Evolutionary conservation across 495 filamentous ascomycete genomes (phyloP), one percentile per base, ranked within the genome.

Genomic region (Tuber magnatum): DNA sequence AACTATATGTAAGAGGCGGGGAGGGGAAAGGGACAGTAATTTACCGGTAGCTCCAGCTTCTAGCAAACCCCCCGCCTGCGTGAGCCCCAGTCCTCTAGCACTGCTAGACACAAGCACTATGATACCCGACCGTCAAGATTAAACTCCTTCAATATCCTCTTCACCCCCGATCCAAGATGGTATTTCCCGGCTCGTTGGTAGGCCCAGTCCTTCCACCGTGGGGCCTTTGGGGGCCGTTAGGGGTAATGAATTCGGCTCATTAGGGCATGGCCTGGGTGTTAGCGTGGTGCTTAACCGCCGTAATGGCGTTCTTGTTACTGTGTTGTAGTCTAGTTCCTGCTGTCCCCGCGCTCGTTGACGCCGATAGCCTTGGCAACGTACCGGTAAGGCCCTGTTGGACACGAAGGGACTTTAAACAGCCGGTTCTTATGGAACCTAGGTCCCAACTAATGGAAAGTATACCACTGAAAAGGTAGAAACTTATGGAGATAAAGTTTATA

Each of bases 11-110:
- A 28, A 70, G 32, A 3, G 44, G 10, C 42, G 42, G 3, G 20
- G 35, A 18, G 41, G 41, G 32, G 65, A 35, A 28, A 75, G 40
- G 85, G 46, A 24, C 28, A 56, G 48, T 51, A n/a, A 51, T 7
- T 51, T 24, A 91, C 89, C 89, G 80, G 87, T 88, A 2, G 88
- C 90, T 16, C 91, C 90, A 22, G 91, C 89, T 79, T 92, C 90
- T 69, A 89, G 86, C n/a, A 92, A n/a, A n/a, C n/a, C n/a, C n/a
- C n/a, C n/a, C n/a, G n/a, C n/a, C n/a, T n/a, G n/a, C n/a, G n/a
- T n/a, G n/a, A n/a, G n/a, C n/a, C n/a, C n/a, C n/a, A n/a, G n/a
- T n/a, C n/a, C n/a, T n/a, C n/a, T 84, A 14, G 86, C 90, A 35
- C 89, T 89, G 38, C 89, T 90, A 0, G 90, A 91, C 48, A 92